Evolutionary conservation across 169 alveolate genomes (phyloP).

Genomic region (Cryptosporidium canis): DNA sequence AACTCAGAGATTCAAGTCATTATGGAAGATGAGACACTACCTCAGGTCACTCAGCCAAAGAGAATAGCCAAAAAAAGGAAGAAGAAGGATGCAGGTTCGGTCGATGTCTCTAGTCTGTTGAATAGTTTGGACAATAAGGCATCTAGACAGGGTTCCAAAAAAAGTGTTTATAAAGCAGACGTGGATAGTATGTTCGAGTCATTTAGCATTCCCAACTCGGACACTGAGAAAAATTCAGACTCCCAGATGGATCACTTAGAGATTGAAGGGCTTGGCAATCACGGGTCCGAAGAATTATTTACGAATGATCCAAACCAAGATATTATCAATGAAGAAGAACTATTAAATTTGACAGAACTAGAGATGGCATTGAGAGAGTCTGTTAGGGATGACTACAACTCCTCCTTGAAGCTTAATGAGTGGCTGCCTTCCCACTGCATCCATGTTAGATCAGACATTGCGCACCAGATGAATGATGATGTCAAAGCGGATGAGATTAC

Average conservation of each 20-base stretch:
- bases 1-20: neutral
- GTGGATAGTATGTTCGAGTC: neutral
- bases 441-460: conserved; percentile 21
- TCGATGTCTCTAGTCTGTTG: conserved; percentile 8
- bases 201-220: neutral
- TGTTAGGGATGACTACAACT: conserved; percentile 5
- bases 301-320: neutral
- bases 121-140: neutral
- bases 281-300: neutral
- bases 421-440: conserved; percentile 44
- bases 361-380: conserved; percentile 5
- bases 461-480: conserved; percentile 1
- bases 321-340: neutral
- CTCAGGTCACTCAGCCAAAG: neutral
- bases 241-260: neutral
- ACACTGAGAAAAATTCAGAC: neutral
- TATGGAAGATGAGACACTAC: neutral
- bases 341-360: conserved; percentile 30
- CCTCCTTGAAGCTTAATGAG: conserved; percentile 2
- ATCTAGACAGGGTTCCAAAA: neutral
- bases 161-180: neutral
- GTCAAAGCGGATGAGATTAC: neutral
- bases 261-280: neutral
- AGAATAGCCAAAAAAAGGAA: neutral
- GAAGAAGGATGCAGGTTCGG: neutral